A percentile compares a stretch with the other conserved stretches of the same genome.
Conservation (phyloP, 768 basidiomycete genomes). For the Termitomyces sp. region DNA sequence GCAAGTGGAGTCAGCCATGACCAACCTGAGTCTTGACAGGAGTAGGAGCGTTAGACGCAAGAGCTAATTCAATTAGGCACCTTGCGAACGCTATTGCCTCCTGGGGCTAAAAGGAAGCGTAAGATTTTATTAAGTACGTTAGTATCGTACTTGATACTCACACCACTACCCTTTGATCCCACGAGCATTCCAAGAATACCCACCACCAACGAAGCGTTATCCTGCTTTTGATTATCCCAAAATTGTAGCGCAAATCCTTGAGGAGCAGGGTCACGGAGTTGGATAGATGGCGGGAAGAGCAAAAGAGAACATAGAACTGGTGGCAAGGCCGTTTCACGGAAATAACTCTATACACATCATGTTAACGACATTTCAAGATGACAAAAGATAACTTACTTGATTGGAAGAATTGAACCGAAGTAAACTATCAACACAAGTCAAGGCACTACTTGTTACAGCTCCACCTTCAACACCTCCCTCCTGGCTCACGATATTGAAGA, state of each 20-base stretch:
- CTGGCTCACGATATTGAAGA: constrained; percentile 80
- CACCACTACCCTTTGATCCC: constrained; percentile 60
- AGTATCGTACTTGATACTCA: constrained; percentile 25
- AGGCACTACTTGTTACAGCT: constrained; percentile 76
- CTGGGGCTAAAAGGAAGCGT: constrained; percentile 34
- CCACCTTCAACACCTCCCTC: constrained; percentile 95
- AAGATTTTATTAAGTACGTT: background rate
- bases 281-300: constrained; percentile 62
- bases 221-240: constrained; percentile 90
- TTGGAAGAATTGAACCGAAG: constrained; percentile 92
- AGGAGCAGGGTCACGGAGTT: constrained; percentile 52
- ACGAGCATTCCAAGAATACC: constrained; percentile 85
- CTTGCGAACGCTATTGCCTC: constrained; percentile 59
- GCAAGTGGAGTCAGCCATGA: background rate
- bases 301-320: constrained; percentile 61
- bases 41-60: constrained; percentile 93
- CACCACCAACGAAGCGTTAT: constrained; percentile 74
- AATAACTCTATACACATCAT: constrained; percentile 72
- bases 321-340: constrained; percentile 81
- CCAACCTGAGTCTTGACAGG: constrained; percentile 79
- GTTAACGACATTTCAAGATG: background rate
- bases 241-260: constrained; percentile 94
- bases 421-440: constrained; percentile 80
- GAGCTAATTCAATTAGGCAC: constrained; percentile 79
- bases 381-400: constrained; percentile 53